Percentiles rank a stretch among this genome's conserved stretches.
These are phyloP conservation scores for Acanthochlamys bracteata DNA, from an alignment of 106 monocot species.

Conservation along the genomic window DNA sequence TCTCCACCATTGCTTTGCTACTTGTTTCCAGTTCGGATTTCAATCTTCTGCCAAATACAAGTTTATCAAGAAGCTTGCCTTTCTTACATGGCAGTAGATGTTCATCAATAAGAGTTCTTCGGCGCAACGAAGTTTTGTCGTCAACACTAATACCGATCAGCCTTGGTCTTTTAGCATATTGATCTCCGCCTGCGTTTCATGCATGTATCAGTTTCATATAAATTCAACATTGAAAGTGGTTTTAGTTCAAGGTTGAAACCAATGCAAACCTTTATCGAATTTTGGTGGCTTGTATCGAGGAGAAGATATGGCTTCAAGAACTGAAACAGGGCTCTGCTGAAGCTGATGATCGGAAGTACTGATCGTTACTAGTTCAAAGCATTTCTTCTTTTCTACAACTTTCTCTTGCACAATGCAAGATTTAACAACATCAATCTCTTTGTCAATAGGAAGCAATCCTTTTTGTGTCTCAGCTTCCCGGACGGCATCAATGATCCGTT, in stretches of 20 bases:
- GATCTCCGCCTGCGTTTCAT: background rate
- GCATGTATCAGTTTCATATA: too few relatives aligned
- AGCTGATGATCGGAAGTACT: conserved; percentile 17
- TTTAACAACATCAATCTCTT: background rate
- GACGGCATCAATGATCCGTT: conserved; percentile 62
- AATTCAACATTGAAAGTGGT: too few relatives aligned
- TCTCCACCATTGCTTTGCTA: conserved; percentile 43
- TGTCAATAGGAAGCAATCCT: background rate
- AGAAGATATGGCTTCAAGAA: conserved; percentile 41
- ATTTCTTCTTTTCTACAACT: background rate
- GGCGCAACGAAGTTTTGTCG: conserved; percentile 2
- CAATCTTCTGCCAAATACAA: background rate
- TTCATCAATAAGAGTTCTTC: conserved; percentile 10
- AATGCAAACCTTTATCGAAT: conserved; percentile 1
- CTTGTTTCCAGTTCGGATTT: conserved; percentile 6
- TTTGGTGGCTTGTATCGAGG: conserved; percentile 23
- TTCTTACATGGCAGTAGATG: background rate
- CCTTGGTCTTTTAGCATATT: too few relatives aligned
- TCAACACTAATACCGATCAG: background rate
- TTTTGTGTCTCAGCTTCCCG: conserved; percentile 20
- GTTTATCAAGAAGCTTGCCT: background rate
- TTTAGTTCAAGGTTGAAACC: too few relatives aligned
- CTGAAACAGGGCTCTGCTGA: conserved; percentile 60
- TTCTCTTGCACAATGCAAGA: too few relatives aligned
- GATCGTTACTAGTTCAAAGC: background rate